phyloP scores from a whole-genome alignment of 148 eudicot genomes.

The Vaccinium myrtillus region DNA sequence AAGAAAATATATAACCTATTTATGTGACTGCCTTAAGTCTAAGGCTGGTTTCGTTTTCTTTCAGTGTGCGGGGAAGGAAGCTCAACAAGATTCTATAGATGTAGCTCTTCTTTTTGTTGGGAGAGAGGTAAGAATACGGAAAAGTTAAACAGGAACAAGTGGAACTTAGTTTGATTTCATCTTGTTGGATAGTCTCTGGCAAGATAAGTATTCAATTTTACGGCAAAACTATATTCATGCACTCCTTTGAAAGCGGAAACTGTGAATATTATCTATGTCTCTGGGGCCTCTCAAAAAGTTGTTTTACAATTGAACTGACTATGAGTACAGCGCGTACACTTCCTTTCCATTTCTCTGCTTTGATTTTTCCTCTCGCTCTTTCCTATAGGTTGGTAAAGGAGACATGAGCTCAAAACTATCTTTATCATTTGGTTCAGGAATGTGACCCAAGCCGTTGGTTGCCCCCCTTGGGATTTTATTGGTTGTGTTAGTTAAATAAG shows the following conservation, averaged over 20 bases:
- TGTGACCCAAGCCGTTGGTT: not conserved
- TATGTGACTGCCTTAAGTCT: not conserved
- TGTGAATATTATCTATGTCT: not conserved
- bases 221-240: not conserved
- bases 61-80: conserved; percentile 65
- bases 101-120: conserved; percentile 81
- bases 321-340: not conserved
- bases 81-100: conserved; percentile 50
- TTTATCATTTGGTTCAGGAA: not conserved
- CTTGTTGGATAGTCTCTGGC: not conserved
- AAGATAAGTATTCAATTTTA: not conserved
- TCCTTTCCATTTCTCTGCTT: not conserved
- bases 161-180: not conserved
- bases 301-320: too few species aligned
- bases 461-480: not conserved
- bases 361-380: not conserved
- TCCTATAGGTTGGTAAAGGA: not conserved
- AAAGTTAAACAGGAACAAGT: not conserved
- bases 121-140: conserved; percentile 52
- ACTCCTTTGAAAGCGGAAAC: not conserved
- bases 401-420: not conserved
- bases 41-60: conserved; percentile 25
- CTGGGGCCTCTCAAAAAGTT: too few species aligned
- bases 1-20: not conserved
- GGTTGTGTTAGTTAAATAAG: not conserved